Evolutionary conservation across 106 monocot species (phyloP).

Genomic region (Dendrobium nobile): DNA sequence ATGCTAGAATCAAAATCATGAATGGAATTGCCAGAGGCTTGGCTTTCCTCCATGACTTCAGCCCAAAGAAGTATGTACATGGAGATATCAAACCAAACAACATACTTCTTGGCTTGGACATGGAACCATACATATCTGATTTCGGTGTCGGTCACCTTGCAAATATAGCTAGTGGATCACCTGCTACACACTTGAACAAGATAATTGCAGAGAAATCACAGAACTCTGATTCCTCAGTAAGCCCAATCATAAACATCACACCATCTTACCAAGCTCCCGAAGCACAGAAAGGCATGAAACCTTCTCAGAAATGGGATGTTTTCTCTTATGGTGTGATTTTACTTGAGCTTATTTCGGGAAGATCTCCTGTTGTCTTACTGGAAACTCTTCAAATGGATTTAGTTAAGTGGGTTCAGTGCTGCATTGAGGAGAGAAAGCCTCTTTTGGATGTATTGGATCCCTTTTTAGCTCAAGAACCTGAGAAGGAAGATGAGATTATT

Average conservation of each 20-base stretch:
- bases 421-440: constrained; percentile 63
- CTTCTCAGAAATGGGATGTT: constrained; percentile 84
- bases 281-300: constrained; percentile 45
- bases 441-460: constrained; percentile 51
- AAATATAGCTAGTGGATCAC: constrained; percentile 48
- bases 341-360: constrained; percentile 69
- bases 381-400: constrained; percentile 44
- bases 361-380: constrained; percentile 46
- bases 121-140: constrained; percentile 37
- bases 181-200: constrained; percentile 24
- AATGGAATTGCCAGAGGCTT: constrained; percentile 36
- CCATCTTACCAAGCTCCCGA: constrained; percentile 72
- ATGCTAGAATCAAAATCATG: constrained; percentile 21
- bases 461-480: constrained; percentile 27
- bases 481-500: constrained; percentile 67
- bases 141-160: constrained; percentile 46
- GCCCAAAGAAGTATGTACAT: constrained; percentile 29
- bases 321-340: constrained; percentile 71
- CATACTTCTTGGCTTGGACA: constrained; percentile 40
- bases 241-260: constrained; percentile 25
- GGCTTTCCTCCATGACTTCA: constrained; percentile 38
- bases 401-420: constrained; percentile 59
- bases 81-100: constrained; percentile 24
- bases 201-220: constrained; percentile 23
- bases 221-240: constrained; percentile 35